Percentiles rank a stretch among this genome's conserved stretches.
phyloP scores from a whole-genome alignment of 345 rosid species.

The Linum tenue region DNA sequence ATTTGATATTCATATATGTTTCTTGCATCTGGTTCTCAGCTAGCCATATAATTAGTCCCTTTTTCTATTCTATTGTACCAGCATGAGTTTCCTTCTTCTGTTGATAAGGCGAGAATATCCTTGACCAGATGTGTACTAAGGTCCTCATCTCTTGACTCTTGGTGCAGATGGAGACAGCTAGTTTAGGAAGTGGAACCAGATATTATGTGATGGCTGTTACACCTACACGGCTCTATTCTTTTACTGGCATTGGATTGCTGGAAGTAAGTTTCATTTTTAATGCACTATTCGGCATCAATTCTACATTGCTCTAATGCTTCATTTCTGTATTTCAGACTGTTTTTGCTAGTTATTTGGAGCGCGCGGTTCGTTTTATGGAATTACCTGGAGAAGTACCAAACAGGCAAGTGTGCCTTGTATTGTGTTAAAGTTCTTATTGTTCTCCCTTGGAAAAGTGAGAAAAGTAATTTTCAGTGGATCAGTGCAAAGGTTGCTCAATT shows the following conservation, averaged over 20 bases:
- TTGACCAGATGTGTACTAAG: not conserved
- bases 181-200: constrained; percentile 57
- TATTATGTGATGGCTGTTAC: constrained; percentile 99
- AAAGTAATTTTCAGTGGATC: too few species aligned
- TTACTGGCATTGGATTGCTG: constrained; percentile 81
- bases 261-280: constrained; percentile 50
- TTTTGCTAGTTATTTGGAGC: constrained; percentile 76
- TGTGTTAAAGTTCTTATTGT: too few species aligned
- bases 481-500: too few species aligned
- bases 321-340: constrained; percentile 45
- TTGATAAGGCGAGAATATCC: not conserved
- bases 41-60: too few species aligned
- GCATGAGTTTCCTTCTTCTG: not conserved
- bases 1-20: too few species aligned
- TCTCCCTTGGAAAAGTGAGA: too few species aligned
- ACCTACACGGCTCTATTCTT: constrained; percentile 93
- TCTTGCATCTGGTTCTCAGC: too few species aligned
- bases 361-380: constrained; percentile 97
- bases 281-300: not conserved
- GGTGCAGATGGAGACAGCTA: constrained; percentile 88
- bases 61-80: too few species aligned
- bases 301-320: not conserved
- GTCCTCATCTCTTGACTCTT: constrained; percentile 3
- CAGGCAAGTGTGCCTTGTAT: constrained; percentile 44
- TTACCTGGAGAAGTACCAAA: constrained; percentile 98